Evolutionary conservation across 768 basidiomycete genomes (phyloP), one percentile per base, ranked within the genome.

Genomic region (Royoungia palumana): DNA sequence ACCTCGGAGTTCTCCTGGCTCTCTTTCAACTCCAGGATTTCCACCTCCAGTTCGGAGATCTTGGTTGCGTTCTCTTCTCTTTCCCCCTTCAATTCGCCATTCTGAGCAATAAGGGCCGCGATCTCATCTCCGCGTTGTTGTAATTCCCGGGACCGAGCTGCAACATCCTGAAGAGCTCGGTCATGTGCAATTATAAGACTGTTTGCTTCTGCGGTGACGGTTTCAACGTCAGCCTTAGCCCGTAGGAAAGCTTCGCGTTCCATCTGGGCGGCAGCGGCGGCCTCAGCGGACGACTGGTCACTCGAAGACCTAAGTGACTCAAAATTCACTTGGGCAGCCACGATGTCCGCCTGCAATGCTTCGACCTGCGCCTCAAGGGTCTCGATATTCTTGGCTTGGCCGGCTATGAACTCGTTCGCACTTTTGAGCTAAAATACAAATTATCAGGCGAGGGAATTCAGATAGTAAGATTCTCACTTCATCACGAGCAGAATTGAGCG

Each of bases 1-100:
- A 89, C 88, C 57, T 86, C 82, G 6, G 75, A 70, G 17, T 66
- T 66, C 56, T 91, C 89, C 52, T 80, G 79, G 35, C 72, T 72
- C 62, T 93, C 89, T 64, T 77, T 87, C 51, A 85, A 60, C 68
- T 92, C 89, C 49, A 91, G 66, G 35, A 90, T 76, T 62, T 92
- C 88, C 42, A 93, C 70, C 70, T 93, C 90, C 21, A 90, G 72
- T 58, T 93, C 89, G 0, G 87, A 88, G 5, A 91, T 71, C 66
- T 83, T 89, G 60, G 70, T 73, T 9, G 82, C 78, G 35, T 71
- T 81, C 49, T 89, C 88, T 58, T 86, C 87, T 59, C 81, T 84
- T 66, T 88, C 85, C 12, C 62, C 63, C 63, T 79, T 81, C 51
- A 89, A 71, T 27, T 68, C 69, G 5, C 62, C 65, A 12, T 89